phyloP scores from a whole-genome alignment of 2,329 filamentous ascomycete genomes.

The Cladophialophora chaetospira region DNA sequence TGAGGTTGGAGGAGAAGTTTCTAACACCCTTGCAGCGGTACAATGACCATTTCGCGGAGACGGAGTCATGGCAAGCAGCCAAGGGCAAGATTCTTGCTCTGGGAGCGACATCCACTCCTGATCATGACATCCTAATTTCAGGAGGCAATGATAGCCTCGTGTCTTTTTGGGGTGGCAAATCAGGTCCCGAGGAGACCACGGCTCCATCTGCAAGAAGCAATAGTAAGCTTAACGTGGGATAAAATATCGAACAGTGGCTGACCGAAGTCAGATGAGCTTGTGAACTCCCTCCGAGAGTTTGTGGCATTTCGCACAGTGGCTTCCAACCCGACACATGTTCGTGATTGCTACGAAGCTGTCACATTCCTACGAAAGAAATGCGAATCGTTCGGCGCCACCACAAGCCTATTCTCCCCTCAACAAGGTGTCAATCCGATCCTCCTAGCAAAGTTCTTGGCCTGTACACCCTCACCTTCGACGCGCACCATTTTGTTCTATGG shows the following conservation, averaged over 20 bases:
- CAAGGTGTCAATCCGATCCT: conserved; percentile 88
- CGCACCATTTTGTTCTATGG: conserved; percentile 96
- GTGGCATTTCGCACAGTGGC: conserved; percentile 92
- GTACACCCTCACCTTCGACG: conserved; percentile 37
- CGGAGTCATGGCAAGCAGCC: conserved; percentile 79
- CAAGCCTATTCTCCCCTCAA: conserved; percentile 84
- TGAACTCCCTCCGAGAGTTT: conserved; percentile 79
- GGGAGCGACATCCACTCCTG: conserved; percentile 68
- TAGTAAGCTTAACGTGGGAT: conserved; percentile 41
- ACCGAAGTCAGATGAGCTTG: conserved; percentile 53
- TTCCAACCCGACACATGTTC: conserved; percentile 78
- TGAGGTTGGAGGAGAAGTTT: not conserved
- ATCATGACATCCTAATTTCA: conserved; percentile 83
- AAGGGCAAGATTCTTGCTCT: conserved; percentile 85
- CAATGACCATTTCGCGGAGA: conserved; percentile 80
- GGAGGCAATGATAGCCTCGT: conserved; percentile 91
- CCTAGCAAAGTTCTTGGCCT: conserved; percentile 76
- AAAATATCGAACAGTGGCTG: not conserved
- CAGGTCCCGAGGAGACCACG: conserved; percentile 36
- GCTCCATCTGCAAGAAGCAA: conserved; percentile 54
- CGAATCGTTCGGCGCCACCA: conserved; percentile 85
- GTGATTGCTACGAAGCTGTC: conserved; percentile 89
- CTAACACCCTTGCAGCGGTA: conserved; percentile 56
- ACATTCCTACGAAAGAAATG: conserved; percentile 88
- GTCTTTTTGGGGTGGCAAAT: conserved; percentile 77